These are phyloP conservation scores for Pharnaceum exiguum DNA, from an alignment of 148 eudicot species.

Conservation along the genomic window DNA sequence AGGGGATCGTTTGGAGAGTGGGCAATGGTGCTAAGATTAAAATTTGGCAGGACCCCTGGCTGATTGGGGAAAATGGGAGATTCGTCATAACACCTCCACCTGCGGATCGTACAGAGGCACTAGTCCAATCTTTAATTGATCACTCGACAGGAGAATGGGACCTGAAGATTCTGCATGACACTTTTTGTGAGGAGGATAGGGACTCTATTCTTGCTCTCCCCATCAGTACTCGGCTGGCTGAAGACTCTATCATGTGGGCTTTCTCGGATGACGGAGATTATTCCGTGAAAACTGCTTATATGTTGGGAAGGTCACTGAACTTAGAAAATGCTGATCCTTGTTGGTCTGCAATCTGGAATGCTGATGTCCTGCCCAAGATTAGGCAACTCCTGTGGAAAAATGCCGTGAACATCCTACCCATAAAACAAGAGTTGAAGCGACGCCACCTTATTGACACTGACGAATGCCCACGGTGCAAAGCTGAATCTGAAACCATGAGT, in stretches of 20 bases:
- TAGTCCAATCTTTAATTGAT: no score
- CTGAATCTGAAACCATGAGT: neutral
- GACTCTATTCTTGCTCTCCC: neutral
- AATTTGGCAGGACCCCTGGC: no score
- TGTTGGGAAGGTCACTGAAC: neutral
- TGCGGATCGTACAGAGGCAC: no score
- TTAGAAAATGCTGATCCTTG: neutral
- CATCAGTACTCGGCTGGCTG: neutral
- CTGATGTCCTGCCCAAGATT: neutral
- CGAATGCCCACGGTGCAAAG: neutral
- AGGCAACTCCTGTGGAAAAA: neutral
- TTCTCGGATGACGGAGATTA: neutral
- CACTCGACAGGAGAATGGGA: no score
- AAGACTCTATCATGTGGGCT: neutral
- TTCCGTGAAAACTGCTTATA: neutral
- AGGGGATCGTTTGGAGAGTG: no score
- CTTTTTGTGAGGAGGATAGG: neutral
- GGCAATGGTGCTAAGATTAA: no score
- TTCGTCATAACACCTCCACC: no score
- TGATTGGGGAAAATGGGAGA: no score
- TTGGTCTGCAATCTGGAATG: neutral
- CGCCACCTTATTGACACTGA: neutral
- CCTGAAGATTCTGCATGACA: no score
- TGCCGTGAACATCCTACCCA: neutral
- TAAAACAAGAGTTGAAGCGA: neutral